Percentiles rank a stretch among this genome's conserved stretches.
Evolutionary conservation across 768 basidiomycete species (phyloP).

Genomic region (Boletus coccyginus): DNA sequence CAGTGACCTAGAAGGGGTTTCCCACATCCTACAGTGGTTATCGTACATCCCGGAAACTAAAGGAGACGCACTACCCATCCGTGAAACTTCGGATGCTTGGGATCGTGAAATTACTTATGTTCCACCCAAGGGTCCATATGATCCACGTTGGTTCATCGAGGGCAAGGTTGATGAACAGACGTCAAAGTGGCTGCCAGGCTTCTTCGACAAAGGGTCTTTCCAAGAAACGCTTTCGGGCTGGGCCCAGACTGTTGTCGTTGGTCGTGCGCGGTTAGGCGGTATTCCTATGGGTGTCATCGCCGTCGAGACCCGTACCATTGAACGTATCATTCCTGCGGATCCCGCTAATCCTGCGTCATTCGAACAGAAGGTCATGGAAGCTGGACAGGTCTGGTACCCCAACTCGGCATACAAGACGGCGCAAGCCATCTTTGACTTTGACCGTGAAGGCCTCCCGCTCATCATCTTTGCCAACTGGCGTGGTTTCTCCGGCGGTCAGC

Average conservation of each 20-base stretch:
- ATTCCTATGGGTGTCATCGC: slow-evolving; percentile 98
- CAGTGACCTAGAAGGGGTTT: slow-evolving; percentile 94
- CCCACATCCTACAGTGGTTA: slow-evolving; percentile 91
- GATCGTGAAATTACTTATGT: slow-evolving; percentile 88
- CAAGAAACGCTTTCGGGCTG: slow-evolving; percentile 98
- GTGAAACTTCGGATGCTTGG: slow-evolving; percentile 74
- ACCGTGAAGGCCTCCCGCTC: slow-evolving; percentile 92
- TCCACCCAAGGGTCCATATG: slow-evolving; percentile 93
- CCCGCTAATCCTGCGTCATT: slow-evolving; percentile 96
- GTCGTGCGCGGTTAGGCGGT: slow-evolving; percentile 93
- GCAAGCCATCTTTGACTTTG: slow-evolving; percentile 98
- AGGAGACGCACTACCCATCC: slow-evolving; percentile 76
- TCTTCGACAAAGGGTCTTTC: slow-evolving; percentile 98
- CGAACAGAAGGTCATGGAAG: slow-evolving; percentile 98
- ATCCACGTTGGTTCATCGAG: slow-evolving; percentile 97
- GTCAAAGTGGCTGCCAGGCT: slow-evolving; percentile 77
- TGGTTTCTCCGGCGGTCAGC: slow-evolving; percentile 99
- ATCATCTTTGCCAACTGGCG: slow-evolving; percentile 99
- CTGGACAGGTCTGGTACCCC: slow-evolving; percentile 99
- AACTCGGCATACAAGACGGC: slow-evolving; percentile 99
- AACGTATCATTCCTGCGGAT: slow-evolving; percentile 94
- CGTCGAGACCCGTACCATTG: slow-evolving; percentile 96
- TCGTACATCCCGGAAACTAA: slow-evolving; percentile 88
- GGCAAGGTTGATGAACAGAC: slow-evolving; percentile 86
- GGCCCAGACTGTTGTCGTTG: slow-evolving; percentile 98